Evolutionary conservation across 163 green algal genomes (phyloP), one percentile per base, ranked within the genome.

Genomic region (Prototheca cutis): DNA sequence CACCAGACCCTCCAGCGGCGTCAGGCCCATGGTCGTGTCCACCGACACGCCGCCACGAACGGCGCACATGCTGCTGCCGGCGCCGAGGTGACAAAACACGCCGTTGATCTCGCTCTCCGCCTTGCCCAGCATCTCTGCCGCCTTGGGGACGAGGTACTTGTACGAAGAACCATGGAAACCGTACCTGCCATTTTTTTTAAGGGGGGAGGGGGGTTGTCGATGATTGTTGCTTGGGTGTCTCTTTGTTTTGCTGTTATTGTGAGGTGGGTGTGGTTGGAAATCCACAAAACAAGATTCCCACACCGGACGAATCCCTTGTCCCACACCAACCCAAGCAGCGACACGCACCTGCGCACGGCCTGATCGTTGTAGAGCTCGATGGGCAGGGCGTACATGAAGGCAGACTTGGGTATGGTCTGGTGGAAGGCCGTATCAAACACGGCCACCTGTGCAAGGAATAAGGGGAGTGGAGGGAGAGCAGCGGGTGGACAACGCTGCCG

Each of bases 371-470:
- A 86, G 29, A 92, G 48, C 3, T 84, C 67, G 28, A 77, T 74
- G 0, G 89, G 89, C 45, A 96, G 53, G 0, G 77, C 85, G 52
- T 96, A 96, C 31, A 80, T 86, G 73, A 76, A 94, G 0, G 88
- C 85, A 13, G 72, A 32, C 3, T 78, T 48, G 0, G 84, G 71
- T 81, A 96, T 87, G 36, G 80, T 95, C 39, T 81, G 68, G 65
- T 96, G 89, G 61, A 91, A 96, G 13, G 88, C 84, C 1, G 89
- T 96, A 76, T 96, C 89, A 69, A 96, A 96, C 45, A 96, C 86
- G 21, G 77, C 89, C 8, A 95, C 89, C 78, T 95, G 86, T 6
- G 40, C 15, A 4, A 33, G 28, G 2, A 19, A 0, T 23, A 3
- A 23, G 6, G 32, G 21, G 21, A 4, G 21, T 2, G 53, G 8